A percentile compares a stretch with the other conserved stretches of the same genome.
Evolutionary conservation across 192 early-diverging fungal genomes (phyloP).

Genomic region (Coemansia biformis): DNA sequence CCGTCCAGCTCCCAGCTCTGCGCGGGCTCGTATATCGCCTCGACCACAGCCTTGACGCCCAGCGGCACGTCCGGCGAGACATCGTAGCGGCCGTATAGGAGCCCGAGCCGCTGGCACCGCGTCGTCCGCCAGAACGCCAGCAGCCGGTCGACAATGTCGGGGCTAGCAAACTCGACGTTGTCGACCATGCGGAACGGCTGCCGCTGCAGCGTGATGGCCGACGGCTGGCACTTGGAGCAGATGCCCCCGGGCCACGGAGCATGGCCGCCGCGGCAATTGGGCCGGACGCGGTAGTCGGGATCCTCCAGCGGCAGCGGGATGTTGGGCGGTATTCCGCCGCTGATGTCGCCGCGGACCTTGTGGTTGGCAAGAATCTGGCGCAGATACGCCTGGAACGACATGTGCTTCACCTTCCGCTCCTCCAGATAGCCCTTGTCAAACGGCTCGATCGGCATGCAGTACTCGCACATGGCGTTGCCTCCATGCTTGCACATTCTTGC

Average conservation of each 20-base stretch:
- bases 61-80: conserved; percentile 86
- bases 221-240: conserved; percentile 97
- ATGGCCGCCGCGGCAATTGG: conserved; percentile 74
- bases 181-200: conserved; percentile 95
- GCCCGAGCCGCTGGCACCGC: conserved; percentile 89
- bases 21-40: conserved; percentile 89
- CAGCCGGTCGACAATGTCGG: conserved; percentile 74
- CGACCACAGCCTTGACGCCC: conserved; percentile 93
- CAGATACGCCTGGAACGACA: conserved; percentile 92
- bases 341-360: conserved; percentile 53
- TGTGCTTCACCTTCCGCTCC: conserved; percentile 91
- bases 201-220: conserved; percentile 79
- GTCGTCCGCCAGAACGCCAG: conserved; percentile 82
- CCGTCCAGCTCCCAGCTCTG: conserved; percentile 77
- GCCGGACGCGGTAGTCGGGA: conserved; percentile 70
- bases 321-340: conserved; percentile 40
- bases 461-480: conserved; percentile 41
- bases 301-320: conserved; percentile 83
- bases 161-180: conserved; percentile 89
- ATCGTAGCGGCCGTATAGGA: conserved; percentile 88
- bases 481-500: conserved; percentile 63
- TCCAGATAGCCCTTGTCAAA: conserved; percentile 84
- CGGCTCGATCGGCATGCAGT: conserved; percentile 58
- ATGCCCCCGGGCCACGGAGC: conserved; percentile 90
- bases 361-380: conserved; percentile 67